Base-by-base conservation (phyloP, 2,329 filamentous ascomycete genomes). In the Blastomyces emzantsi region DNA sequence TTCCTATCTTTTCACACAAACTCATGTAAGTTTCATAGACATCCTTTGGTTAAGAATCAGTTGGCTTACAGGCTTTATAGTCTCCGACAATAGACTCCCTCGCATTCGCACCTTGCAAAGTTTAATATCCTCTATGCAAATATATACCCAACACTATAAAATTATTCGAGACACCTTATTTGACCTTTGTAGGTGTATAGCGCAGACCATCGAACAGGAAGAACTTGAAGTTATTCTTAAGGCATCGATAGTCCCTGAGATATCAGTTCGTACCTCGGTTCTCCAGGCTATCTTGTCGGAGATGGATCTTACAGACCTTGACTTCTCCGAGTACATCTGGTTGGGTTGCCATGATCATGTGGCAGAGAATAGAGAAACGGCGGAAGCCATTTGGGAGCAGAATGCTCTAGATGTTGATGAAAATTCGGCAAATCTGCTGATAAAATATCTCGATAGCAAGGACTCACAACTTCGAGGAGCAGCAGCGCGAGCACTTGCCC, bases 91-190 rank as follows among this genome's bases (percentile, higher is more conserved):
- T 61, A 84, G 87, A 41, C 83, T 97, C 33, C 92, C 93, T 39
- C 87, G 94, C 9, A 82, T 84, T 61, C 85, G 92, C 64, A 81
- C 96, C 47, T 76, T 97, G 3, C 80, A 84, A 2, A 81, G 84
- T 3, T 80, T 99, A 47, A 87, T 96, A 63, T 81, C 81, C 55
- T 88, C 92, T 1, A 95, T 99, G 90, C 90, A 95, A 73, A 84
- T 79, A 65, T 96, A 96, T 74, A 88, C 87, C 55, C 92, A 96
- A 72, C 94, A 99, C 76, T 97, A 97, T 80, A 96, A 96, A 76
- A 81, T 92, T 64, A 86, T 97, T 77, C 96, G 93, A 74, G 94
- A 99, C 75, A 96, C 91, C 71, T 85, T 99, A 67, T 83, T 89
- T 62, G 91, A 97, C 73, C 83, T 95, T 67, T 90, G 90, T 70